A percentile compares a stretch with the other conserved stretches of the same genome.
Conservation (phyloP, 73 alveolate species). For the Paramecium tetraurelia region DNA sequence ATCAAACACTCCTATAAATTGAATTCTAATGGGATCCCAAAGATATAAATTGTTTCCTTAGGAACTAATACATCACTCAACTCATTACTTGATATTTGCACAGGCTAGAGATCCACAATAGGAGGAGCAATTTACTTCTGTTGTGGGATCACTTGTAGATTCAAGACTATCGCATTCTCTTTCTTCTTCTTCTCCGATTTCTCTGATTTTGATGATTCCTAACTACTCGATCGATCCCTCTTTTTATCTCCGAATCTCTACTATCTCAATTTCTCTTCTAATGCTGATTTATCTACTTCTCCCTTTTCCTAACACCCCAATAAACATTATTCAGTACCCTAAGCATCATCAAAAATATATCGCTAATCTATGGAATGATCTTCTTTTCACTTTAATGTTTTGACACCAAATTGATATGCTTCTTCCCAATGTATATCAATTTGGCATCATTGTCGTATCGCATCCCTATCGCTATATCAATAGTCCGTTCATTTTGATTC, state of each 20-base stretch:
- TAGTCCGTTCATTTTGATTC: neutral
- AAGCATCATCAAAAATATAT: neutral
- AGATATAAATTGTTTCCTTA: neutral
- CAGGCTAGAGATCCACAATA: neutral
- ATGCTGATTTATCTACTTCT: neutral
- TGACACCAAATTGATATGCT: neutral
- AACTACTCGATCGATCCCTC: neutral
- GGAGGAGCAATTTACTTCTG: neutral
- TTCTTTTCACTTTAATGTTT: constrained; percentile 8
- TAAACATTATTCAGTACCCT: neutral
- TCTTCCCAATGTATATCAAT: constrained; percentile 42
- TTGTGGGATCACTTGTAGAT: neutral
- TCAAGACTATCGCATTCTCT: neutral
- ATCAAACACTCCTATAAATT: neutral
- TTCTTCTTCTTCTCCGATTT: neutral
- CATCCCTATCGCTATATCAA: constrained; percentile 32
- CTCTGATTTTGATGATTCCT: neutral
- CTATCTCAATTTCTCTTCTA: constrained; percentile 24
- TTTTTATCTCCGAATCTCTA: neutral
- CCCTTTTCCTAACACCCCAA: neutral
- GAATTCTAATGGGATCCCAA: neutral
- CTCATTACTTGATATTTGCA: neutral
- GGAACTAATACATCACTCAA: neutral
- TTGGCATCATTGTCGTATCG: constrained; percentile 47
- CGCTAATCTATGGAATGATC: neutral